A percentile compares a stretch with the other conserved stretches of the same genome.
Evolutionary conservation across 2,329 filamentous ascomycete species (phyloP).

Genomic region (Claviceps africana): DNA sequence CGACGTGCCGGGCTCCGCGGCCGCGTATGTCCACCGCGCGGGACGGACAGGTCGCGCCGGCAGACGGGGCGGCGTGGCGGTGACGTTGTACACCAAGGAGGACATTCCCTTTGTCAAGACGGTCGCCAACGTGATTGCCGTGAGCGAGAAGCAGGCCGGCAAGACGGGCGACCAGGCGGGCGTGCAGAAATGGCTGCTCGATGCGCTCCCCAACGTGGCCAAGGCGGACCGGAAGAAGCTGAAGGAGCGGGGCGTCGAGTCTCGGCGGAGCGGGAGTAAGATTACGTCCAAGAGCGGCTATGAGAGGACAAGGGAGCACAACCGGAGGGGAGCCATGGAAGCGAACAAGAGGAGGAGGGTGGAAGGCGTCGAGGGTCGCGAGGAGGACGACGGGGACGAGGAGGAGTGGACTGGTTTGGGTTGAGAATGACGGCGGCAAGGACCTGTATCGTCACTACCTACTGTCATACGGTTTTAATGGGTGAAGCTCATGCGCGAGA

Average conservation of each 20-base stretch:
- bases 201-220: slow-evolving; percentile 67
- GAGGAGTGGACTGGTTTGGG: slow-evolving; percentile 38
- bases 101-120: slow-evolving; percentile 81
- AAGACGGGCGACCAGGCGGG: slow-evolving; percentile 38
- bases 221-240: slow-evolving; percentile 77
- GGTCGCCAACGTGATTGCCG: slow-evolving; percentile 82
- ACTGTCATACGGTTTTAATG: too few species aligned
- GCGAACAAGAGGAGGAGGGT: slow-evolving; percentile 43
- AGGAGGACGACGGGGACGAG: slow-evolving; percentile 3
- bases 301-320: slow-evolving; percentile 56
- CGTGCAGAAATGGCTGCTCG: slow-evolving; percentile 74
- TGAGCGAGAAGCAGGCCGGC: slow-evolving; percentile 59
- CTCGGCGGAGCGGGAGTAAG: slow-evolving; percentile 35
- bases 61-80: slow-evolving; percentile 70
- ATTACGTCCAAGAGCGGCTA: slow-evolving; percentile 78
- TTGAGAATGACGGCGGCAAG: too few species aligned
- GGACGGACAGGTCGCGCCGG: slow-evolving; percentile 84
- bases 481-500: too few species aligned
- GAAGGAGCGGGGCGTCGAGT: slow-evolving; percentile 69
- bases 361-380: slow-evolving; percentile 10
- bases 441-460: too few species aligned
- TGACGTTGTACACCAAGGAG: slow-evolving; percentile 92
- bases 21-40: slow-evolving; percentile 84
- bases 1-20: slow-evolving; percentile 83
- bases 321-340: slow-evolving; percentile 46